Evolutionary conservation across 495 filamentous ascomycete genomes (phyloP).

Genomic region (Staphylotrichum tortipilum): DNA sequence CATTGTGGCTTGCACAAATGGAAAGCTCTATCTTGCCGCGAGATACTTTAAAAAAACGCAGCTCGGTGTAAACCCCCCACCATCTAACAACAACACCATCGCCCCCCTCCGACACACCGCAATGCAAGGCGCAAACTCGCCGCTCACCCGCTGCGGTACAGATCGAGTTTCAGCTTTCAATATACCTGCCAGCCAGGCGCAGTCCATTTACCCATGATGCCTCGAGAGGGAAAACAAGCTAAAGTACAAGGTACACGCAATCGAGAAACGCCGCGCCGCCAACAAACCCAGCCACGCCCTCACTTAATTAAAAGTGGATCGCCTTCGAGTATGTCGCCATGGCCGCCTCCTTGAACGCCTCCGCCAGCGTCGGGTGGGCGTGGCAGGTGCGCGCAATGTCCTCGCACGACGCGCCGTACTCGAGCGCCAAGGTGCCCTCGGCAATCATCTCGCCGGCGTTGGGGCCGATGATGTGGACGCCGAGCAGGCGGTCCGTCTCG

Average conservation of each 20-base stretch:
- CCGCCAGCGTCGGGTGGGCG: conserved; percentile 90
- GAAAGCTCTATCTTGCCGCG: conserved; percentile 5
- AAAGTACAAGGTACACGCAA: conserved; percentile 22
- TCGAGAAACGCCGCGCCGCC: conserved; percentile 3
- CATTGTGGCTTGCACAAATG: background rate
- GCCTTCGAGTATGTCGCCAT: conserved; percentile 97
- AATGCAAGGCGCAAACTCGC: background rate
- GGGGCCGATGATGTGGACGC: conserved; percentile 92
- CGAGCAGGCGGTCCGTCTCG: conserved; percentile 91
- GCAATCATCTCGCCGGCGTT: conserved; percentile 99
- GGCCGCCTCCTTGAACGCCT: conserved; percentile 99
- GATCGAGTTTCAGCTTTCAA: background rate
- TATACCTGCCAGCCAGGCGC: conserved; percentile 8
- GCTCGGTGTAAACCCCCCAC: conserved; percentile 2
- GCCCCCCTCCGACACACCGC: background rate
- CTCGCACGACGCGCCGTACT: conserved; percentile 93
- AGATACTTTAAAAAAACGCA: background rate
- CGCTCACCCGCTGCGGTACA: background rate
- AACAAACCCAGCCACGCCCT: background rate
- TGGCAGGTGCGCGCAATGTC: conserved; percentile 94
- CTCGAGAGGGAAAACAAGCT: conserved; percentile 15
- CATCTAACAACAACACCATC: conserved; percentile 1
- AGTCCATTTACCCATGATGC: conserved; percentile 19
- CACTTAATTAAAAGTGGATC: conserved; percentile 71
- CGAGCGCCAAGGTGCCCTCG: conserved; percentile 87